A percentile compares a stretch with the other conserved stretches of the same genome.
These are phyloP conservation scores for Sophora flavescens DNA, from an alignment of 306 rosid genomes.

Conservation along the genomic window DNA sequence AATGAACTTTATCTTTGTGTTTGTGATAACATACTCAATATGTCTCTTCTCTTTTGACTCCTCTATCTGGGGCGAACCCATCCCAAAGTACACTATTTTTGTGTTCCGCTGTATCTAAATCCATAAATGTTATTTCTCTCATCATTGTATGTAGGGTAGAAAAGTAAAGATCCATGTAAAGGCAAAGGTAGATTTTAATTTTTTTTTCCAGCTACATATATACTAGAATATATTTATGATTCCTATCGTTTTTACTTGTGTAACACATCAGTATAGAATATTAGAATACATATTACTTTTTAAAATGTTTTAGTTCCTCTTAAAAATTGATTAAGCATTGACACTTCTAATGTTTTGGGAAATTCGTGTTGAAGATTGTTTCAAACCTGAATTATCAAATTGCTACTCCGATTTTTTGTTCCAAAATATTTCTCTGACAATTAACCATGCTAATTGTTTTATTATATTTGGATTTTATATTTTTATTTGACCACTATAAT, in stretches of 20 bases:
- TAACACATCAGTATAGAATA: no score
- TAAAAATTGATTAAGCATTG: no score
- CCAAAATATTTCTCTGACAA: no score
- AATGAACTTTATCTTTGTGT: slow-evolving; percentile 53
- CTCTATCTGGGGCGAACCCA: slow-evolving; percentile 25
- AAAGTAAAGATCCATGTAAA: slow-evolving; percentile 45
- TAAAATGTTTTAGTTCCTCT: no score
- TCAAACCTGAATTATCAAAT: neutral
- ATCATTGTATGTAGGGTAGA: slow-evolving; percentile 38
- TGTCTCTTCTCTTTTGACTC: slow-evolving; percentile 79
- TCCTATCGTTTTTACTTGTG: no score
- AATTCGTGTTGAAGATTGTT: neutral
- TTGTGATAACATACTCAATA: slow-evolving; percentile 59
- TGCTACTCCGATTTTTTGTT: neutral
- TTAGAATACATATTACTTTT: no score
- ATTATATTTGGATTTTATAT: no score
- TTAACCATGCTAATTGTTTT: no score
- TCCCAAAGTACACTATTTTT: slow-evolving; percentile 36
- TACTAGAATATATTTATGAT: neutral
- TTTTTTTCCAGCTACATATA: neutral
- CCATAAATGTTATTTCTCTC: slow-evolving; percentile 35
- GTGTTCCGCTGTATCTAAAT: slow-evolving; percentile 33
- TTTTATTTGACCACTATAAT: no score
- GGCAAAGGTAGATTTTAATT: neutral
- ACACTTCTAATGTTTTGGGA: neutral